Percentiles rank a stretch among this genome's conserved stretches.
These are phyloP conservation scores for Neonectria coccinea DNA, from an alignment of 2,329 filamentous ascomycete species.

Conservation along the genomic window DNA sequence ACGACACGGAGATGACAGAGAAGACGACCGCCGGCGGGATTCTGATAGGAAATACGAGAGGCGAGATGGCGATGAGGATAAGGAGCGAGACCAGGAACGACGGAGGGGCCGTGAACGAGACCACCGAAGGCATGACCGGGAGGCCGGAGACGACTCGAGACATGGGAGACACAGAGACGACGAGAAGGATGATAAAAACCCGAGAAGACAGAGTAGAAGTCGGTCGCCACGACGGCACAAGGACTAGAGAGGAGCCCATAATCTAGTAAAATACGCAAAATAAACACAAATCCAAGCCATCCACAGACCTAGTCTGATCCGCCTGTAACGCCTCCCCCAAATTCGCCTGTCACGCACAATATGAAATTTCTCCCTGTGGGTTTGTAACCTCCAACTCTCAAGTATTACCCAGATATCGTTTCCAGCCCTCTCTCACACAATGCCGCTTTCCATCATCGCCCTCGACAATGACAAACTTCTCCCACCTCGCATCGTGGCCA, in stretches of 20 bases:
- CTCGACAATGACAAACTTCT: slow-evolving; percentile 82
- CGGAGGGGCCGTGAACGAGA: slow-evolving; percentile 41
- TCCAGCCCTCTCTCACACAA: slow-evolving; percentile 83
- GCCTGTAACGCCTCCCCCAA: slow-evolving; percentile 40
- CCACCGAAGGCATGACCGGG: slow-evolving; percentile 45
- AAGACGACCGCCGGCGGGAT: slow-evolving; percentile 45
- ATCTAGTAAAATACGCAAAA: slow-evolving; percentile 35
- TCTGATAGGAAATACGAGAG: slow-evolving; percentile 33
- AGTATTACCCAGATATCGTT: slow-evolving; percentile 72
- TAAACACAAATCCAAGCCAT: slow-evolving; percentile 28
- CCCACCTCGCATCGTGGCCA: slow-evolving; percentile 85
- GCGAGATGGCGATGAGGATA: slow-evolving; percentile 41
- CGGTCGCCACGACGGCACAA: slow-evolving; percentile 54
- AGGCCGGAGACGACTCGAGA: slow-evolving; percentile 46
- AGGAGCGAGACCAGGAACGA: slow-evolving; percentile 42
- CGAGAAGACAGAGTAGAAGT: slow-evolving; percentile 55
- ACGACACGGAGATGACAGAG: slow-evolving; percentile 42
- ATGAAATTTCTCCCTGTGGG: slow-evolving; percentile 24
- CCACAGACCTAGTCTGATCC: slow-evolving; percentile 32
- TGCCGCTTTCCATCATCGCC: slow-evolving; percentile 75
- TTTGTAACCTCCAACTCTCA: slow-evolving; percentile 35
- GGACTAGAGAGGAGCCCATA: slow-evolving; percentile 42
- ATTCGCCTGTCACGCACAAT: slow-evolving; percentile 30
- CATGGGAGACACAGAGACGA: slow-evolving; percentile 46
- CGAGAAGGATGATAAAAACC: slow-evolving; percentile 40